phyloP scores from a whole-genome alignment of 2,329 filamentous ascomycete species.

The Aspergillus candidus region DNA sequence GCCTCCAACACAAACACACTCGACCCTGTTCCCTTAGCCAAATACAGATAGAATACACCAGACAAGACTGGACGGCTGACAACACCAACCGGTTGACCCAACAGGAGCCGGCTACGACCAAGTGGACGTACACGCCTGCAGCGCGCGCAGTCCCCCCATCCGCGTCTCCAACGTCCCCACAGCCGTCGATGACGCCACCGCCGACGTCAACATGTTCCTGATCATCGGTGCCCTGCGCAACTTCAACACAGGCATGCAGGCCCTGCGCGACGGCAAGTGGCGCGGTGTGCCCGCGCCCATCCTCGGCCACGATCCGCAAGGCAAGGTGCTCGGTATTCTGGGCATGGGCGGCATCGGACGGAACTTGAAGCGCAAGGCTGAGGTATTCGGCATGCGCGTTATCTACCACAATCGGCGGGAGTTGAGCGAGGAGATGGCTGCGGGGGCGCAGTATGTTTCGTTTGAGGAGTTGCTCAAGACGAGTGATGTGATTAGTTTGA shows the following conservation, averaged over 20 bases:
- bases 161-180: constrained; percentile 75
- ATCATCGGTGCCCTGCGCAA: constrained; percentile 73
- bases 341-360: constrained; percentile 83
- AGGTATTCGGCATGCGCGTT: constrained; percentile 68
- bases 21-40: background rate
- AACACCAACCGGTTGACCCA: no score
- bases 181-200: constrained; percentile 75
- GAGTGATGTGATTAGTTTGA: constrained; percentile 73
- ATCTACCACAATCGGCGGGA: constrained; percentile 67
- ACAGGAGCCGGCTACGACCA: constrained; percentile 80
- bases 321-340: constrained; percentile 71
- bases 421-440: constrained; percentile 48
- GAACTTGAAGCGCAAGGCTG: constrained; percentile 67
- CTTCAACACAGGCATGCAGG: constrained; percentile 60
- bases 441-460: constrained; percentile 44
- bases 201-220: constrained; percentile 73
- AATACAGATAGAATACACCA: background rate
- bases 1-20: background rate
- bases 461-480: constrained; percentile 66
- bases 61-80: no score
- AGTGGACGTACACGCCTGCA: constrained; percentile 67
- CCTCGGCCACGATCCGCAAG: constrained; percentile 69
- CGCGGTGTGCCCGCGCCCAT: constrained; percentile 50
- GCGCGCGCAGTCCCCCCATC: constrained; percentile 52
- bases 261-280: constrained; percentile 63